Evolutionary conservation across 805 yeast species (phyloP), one percentile per base, ranked within the genome.

Genomic region (Pichia cephalocereana): DNA sequence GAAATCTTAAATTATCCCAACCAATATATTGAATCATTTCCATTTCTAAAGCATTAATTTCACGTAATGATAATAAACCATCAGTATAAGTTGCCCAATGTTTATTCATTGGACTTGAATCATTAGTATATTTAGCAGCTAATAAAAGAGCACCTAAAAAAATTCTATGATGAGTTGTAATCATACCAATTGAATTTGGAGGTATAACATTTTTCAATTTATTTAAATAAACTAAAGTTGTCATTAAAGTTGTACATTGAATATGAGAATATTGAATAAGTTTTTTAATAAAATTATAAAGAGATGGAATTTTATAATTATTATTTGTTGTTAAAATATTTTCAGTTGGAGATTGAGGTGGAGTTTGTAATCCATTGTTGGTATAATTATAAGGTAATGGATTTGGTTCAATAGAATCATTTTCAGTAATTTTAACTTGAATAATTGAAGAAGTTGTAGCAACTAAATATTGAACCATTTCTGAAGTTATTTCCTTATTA

Each of bases 11-110:
- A 43, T 62, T 57, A 58, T 87, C 82, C 98, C 98, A 91, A 57
- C 87, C 83, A 49, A 91, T 75, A 53, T 87, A 79, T 44, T 76
- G 78, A 44, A 91, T 78, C 58, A 93, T 71, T 68, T 91, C 98
- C 55, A 90, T 75, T 68, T 91, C 99, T 59, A 95, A 85, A 54
- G 89, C 80, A 66, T 91, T 93, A 46, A 93, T 88, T 60, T 91
- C 98, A 23, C 73, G 73, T 38, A 86, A 69, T 10, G 81, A 63
- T 51, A 91, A 75, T 40, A 93, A 72, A 0, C 97, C 97, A 62
- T 83, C 82, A 4, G 98, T 90, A 70, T 91, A 90, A 51, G 79
- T 75, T 6, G 96, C 83, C 99, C 99, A 91, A 70, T 93, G 97
- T 68, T 85, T 90, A 69, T 91, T 91, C 63, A 91, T 76, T 40